These are phyloP conservation scores for Mycena haematopus DNA, from an alignment of 768 basidiomycete species.

Conservation along the genomic window DNA sequence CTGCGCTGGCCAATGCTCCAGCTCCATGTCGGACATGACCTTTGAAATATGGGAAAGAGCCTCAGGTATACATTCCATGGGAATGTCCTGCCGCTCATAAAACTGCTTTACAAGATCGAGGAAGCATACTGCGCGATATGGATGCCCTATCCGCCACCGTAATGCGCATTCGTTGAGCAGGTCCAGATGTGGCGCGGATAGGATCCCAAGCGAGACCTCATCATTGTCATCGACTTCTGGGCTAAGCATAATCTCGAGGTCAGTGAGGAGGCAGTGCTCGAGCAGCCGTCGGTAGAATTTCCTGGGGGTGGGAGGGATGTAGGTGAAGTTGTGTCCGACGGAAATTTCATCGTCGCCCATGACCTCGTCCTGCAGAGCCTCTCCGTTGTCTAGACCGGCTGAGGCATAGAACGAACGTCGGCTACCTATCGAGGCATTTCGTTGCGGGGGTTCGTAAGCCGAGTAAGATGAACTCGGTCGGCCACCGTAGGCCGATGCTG, in stretches of 20 bases:
- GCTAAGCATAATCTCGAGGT: constrained; percentile 88
- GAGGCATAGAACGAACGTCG: constrained; percentile 62
- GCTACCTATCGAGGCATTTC: constrained; percentile 71
- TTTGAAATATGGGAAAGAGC: constrained; percentile 78
- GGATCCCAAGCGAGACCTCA: constrained; percentile 92
- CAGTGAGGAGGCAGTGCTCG: constrained; percentile 80
- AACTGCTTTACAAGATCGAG: constrained; percentile 85
- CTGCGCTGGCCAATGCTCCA: constrained; percentile 78
- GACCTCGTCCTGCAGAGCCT: constrained; percentile 45
- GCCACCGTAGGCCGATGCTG: constrained; percentile 46
- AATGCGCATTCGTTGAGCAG: constrained; percentile 88
- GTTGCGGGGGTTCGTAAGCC: constrained; percentile 44
- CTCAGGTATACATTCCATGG: constrained; percentile 93
- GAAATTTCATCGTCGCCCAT: constrained; percentile 74
- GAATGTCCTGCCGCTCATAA: constrained; percentile 89
- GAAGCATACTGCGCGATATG: constrained; percentile 81
- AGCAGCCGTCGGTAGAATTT: constrained; percentile 86
- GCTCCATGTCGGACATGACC: constrained; percentile 69
- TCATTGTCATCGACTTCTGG: constrained; percentile 93
- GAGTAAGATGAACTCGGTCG: constrained; percentile 69
- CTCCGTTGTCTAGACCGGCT: constrained; percentile 39
- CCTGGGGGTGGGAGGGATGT: constrained; percentile 88
- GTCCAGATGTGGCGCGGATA: constrained; percentile 79
- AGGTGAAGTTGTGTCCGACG: constrained; percentile 83
- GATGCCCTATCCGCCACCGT: constrained; percentile 87